Evolutionary conservation across 768 basidiomycete genomes (phyloP), one percentile per base, ranked within the genome.

Genomic region (Suillus americanus): DNA sequence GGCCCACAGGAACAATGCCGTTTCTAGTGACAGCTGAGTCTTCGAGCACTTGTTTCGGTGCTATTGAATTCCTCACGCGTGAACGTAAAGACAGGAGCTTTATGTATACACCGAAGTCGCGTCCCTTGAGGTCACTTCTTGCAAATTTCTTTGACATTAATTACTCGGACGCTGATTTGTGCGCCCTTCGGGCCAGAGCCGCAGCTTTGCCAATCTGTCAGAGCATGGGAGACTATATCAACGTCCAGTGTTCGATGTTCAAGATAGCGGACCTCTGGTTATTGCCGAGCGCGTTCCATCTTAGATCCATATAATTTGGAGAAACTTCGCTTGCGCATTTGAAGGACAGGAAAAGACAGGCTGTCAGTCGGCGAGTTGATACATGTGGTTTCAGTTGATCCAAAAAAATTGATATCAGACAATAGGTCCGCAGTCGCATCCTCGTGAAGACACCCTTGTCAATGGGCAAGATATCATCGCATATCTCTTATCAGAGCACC

Each of bases 341-440:
- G 53, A 54, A 33, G 53, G 53, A 63, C 54, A 60, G 25, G 37
- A 53, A 35, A 38, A 28, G 37, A 30, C 65, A 62, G 20, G 54
- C 41, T 37, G 45, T 33, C 37, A 55, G 13, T 62, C 20, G 30
- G 51, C 20, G 35, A 65, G 33, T 50, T 62, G 43, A 30, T 55
- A 41, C 64, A 69, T 53, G 65, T 66, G 61, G 62, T 48, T 66
- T 41, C 54, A 61, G 43, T 46, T 63, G 41, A 48, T 51, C 18
- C 30, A 37, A 46, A 48, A 40, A 46, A 45, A 3, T 23, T 51
- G 61, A 63, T n/a, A 55, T 18, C 16, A 59, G 10, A 28, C 25
- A 59, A 30, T 59, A 41, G 16, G 20, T 28, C 57, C 40, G 57
- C 25, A 41, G 5, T 28, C 57, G 3, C 28, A 20, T 20, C 57